Evolutionary conservation across 345 rosid genomes (phyloP).

Genomic region (Combretum micranthum): DNA sequence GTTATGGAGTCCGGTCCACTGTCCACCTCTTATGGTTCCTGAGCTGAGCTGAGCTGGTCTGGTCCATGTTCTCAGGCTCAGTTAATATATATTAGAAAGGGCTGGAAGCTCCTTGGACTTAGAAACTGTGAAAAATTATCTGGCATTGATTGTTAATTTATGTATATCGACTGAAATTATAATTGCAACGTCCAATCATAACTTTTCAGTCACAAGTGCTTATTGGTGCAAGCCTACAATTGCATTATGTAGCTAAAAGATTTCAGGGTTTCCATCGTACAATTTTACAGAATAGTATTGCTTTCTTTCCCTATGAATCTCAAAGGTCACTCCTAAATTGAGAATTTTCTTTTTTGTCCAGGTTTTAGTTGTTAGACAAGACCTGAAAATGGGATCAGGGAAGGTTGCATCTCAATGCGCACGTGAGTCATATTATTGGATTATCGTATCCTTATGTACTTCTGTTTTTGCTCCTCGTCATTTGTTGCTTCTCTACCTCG

Average conservation of each 20-base stretch:
- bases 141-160: neutral
- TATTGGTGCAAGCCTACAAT: too few species aligned
- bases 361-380: slow-evolving; percentile 91
- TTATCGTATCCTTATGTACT: neutral
- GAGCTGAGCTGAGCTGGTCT: too few species aligned
- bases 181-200: neutral
- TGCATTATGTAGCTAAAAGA: too few species aligned
- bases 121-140: neutral
- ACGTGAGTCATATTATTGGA: slow-evolving; percentile 38
- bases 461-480: neutral
- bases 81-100: too few species aligned
- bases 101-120: too few species aligned
- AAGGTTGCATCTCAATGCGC: slow-evolving; percentile 89
- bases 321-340: neutral
- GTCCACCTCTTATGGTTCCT: too few species aligned
- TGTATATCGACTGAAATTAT: neutral
- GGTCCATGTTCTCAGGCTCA: too few species aligned
- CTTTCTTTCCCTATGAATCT: too few species aligned
- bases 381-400: slow-evolving; percentile 84
- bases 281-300: too few species aligned
- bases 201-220: too few species aligned
- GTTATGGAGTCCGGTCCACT: too few species aligned
- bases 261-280: too few species aligned
- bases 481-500: neutral
- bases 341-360: slow-evolving; percentile 13